Percentiles rank a stretch among this genome's conserved stretches.
These are phyloP conservation scores for Vitis vinifera DNA, from an alignment of 164 flowering plant species.

Conservation along the genomic window DNA sequence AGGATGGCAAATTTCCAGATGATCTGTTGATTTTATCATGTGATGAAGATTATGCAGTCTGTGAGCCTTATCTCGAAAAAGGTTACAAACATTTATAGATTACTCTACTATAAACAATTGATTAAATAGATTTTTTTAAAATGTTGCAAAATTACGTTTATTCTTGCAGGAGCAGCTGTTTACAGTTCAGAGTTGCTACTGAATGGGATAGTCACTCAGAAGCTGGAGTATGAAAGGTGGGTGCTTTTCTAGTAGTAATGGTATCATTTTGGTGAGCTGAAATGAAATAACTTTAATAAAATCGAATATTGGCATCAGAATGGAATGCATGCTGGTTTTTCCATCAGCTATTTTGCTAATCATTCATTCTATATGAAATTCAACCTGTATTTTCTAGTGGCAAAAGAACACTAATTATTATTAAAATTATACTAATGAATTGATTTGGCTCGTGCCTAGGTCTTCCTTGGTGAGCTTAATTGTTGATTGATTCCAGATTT, in stretches of 20 bases:
- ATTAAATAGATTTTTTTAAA: not conserved
- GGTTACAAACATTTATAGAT: constrained; percentile 32
- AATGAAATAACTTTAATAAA: not conserved
- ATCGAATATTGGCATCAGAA: not conserved
- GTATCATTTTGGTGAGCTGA: not conserved
- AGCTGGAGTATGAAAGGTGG: constrained; percentile 80
- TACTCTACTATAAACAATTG: not conserved
- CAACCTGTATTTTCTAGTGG: too few species aligned
- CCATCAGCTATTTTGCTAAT: too few species aligned
- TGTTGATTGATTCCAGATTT: not conserved
- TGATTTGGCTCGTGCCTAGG: too few species aligned
- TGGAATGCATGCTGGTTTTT: too few species aligned
- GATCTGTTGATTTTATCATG: constrained; percentile 79
- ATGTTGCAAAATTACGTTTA: constrained; percentile 1
- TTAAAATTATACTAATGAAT: too few species aligned
- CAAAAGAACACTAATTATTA: too few species aligned
- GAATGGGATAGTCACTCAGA: constrained; percentile 90
- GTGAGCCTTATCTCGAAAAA: constrained; percentile 76
- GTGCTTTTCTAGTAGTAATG: constrained; percentile 8
- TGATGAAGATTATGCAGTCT: constrained; percentile 76
- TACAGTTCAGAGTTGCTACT: constrained; percentile 83
- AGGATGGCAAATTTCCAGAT: constrained; percentile 50
- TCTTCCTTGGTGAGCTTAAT: too few species aligned
- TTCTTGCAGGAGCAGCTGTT: constrained; percentile 66
- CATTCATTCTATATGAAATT: too few species aligned